A percentile compares a stretch with the other conserved stretches of the same genome.
Evolutionary conservation across 2,329 filamentous ascomycete species (phyloP).

Genomic region (Fusarium tupiense): DNA sequence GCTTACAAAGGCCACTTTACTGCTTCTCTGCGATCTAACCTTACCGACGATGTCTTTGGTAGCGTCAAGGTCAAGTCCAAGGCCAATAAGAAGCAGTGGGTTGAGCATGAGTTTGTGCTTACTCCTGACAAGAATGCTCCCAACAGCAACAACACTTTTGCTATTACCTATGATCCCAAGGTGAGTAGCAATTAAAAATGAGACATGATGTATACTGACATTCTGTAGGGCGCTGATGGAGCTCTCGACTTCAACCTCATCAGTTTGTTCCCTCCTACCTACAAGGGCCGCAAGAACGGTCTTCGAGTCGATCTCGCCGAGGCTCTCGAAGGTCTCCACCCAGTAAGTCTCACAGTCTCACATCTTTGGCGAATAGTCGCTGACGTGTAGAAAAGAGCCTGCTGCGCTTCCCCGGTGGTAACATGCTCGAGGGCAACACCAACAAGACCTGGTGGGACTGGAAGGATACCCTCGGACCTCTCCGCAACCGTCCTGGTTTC

Average conservation of each 20-base stretch:
- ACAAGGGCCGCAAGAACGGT: slow-evolving; percentile 67
- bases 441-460: slow-evolving; percentile 60
- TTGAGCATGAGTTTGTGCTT: slow-evolving; percentile 60
- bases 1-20: slow-evolving; percentile 58
- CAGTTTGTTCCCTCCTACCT: slow-evolving; percentile 69
- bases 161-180: slow-evolving; percentile 60
- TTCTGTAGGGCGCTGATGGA: slow-evolving; percentile 48
- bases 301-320: slow-evolving; percentile 65
- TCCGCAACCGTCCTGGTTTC: slow-evolving; percentile 64
- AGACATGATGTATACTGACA: background rate
- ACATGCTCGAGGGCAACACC: slow-evolving; percentile 64
- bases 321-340: slow-evolving; percentile 61
- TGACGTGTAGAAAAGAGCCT: slow-evolving; percentile 52
- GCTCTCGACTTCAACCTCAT: slow-evolving; percentile 67
- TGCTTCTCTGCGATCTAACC: slow-evolving; percentile 56
- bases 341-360: slow-evolving; percentile 46
- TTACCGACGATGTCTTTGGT: slow-evolving; percentile 57
- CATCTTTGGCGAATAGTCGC: accelerated
- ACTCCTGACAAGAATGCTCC: slow-evolving; percentile 57
- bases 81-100: slow-evolving; percentile 55
- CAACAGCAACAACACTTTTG: slow-evolving; percentile 65
- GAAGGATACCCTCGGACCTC: slow-evolving; percentile 64
- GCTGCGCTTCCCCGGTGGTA: slow-evolving; percentile 72
- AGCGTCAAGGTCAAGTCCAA: slow-evolving; percentile 57
- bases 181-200: accelerated